Conservation (phyloP, 2,329 filamentous ascomycete genomes). For the Fusarium austroafricanum region DNA sequence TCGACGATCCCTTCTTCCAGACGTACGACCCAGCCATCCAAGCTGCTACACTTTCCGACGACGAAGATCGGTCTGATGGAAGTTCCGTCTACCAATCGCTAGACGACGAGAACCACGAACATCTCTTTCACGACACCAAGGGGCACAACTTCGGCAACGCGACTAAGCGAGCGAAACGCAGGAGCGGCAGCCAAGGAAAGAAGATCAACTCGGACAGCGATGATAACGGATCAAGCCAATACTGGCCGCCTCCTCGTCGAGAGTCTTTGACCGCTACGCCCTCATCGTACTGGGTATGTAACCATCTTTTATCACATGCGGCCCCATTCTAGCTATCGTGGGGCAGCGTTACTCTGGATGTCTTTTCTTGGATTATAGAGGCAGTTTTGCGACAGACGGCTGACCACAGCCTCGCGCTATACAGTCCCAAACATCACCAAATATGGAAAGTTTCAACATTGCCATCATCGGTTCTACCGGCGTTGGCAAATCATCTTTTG, state of each 20-base stretch:
- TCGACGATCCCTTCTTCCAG: slow-evolving; percentile 67
- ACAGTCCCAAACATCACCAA: slow-evolving; percentile 50
- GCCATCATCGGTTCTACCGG: slow-evolving; percentile 74
- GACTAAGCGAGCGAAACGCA: slow-evolving; percentile 17
- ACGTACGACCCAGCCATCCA: slow-evolving; percentile 54
- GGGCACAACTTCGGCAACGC: slow-evolving; percentile 15
- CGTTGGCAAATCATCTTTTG: slow-evolving; percentile 76
- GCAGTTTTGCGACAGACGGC: slow-evolving; percentile 39
- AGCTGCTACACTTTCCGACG: slow-evolving; percentile 42
- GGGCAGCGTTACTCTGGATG: slow-evolving; percentile 38
- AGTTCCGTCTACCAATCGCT: slow-evolving; percentile 46
- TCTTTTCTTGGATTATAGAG: not conserved
- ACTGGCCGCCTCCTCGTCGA: slow-evolving; percentile 60
- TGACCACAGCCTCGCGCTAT: slow-evolving; percentile 41
- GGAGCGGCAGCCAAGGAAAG: slow-evolving; percentile 31
- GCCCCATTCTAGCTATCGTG: slow-evolving; percentile 35
- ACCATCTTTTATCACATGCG: slow-evolving; percentile 38
- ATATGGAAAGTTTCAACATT: slow-evolving; percentile 72
- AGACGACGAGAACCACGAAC: slow-evolving; percentile 49
- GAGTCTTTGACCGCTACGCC: slow-evolving; percentile 60
- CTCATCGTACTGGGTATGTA: slow-evolving; percentile 54
- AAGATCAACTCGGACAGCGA: slow-evolving; percentile 40
- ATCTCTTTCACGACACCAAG: slow-evolving; percentile 45
- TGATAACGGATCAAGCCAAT: slow-evolving; percentile 47
- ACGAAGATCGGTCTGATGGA: slow-evolving; percentile 41